Conservation (phyloP, 75 land plant species). For the Ceratopteris richardii region DNA sequence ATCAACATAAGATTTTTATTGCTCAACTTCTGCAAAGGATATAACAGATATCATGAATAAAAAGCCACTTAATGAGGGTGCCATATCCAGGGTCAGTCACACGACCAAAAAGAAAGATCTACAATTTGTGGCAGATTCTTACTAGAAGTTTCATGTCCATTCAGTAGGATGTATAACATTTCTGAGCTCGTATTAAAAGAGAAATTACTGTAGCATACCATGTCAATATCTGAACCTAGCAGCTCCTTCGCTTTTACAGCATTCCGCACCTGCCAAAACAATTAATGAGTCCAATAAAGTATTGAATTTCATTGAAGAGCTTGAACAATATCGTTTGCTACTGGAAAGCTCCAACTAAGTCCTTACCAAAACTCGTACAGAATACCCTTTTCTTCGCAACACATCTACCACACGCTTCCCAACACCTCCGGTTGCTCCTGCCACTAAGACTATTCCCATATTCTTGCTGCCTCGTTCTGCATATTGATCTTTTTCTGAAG, state of each 20-base stretch:
- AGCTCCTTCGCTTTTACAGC: constrained; percentile 77
- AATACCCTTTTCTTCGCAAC: constrained; percentile 57
- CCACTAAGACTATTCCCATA: constrained; percentile 60
- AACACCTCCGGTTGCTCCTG: constrained; percentile 98
- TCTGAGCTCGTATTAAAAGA: no score
- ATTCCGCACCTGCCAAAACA: constrained; percentile 63
- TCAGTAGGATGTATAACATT: no score
- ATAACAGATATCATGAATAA: no score
- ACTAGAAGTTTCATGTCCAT: no score
- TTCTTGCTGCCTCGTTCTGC: constrained; percentile 26
- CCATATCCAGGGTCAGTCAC: no score
- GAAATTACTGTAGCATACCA: no score
- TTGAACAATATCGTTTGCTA: background rate
- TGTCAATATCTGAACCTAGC: constrained; percentile 75
- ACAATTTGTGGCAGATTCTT: no score
- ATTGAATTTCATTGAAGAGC: background rate
- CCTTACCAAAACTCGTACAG: constrained; percentile 73
- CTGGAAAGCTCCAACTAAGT: background rate
- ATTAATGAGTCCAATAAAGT: background rate
- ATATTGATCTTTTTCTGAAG: constrained; percentile 24
- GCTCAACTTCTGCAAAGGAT: no score
- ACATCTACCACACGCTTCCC: constrained; percentile 91
- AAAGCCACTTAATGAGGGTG: no score
- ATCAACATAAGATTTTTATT: no score
- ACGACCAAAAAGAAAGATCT: no score